phyloP scores from a whole-genome alignment of 2,329 filamentous ascomycete genomes.

The Alternaria novae-zelandiae region DNA sequence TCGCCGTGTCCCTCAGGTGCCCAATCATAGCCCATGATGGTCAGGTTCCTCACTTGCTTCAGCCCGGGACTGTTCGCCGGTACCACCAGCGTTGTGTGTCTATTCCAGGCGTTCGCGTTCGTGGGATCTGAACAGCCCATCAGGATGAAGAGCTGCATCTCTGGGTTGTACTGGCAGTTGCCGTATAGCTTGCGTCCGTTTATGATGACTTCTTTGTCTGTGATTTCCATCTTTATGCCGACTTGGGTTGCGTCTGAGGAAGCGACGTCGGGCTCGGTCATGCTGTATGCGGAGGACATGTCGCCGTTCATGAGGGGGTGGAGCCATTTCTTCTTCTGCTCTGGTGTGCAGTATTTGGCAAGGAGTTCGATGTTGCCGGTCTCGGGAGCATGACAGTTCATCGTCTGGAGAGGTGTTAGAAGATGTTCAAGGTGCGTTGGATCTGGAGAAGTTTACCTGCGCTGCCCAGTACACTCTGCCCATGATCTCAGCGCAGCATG shows the following conservation, averaged over 20 bases:
- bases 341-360: conserved; percentile 59
- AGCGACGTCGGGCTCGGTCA: conserved; percentile 60
- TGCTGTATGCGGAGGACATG: conserved; percentile 58
- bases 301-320: conserved; percentile 57
- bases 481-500: conserved; percentile 56
- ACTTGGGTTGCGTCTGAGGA: conserved; percentile 60
- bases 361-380: conserved; percentile 62
- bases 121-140: conserved; percentile 51
- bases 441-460: conserved; percentile 31
- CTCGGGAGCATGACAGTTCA: conserved; percentile 57
- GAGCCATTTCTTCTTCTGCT: conserved; percentile 59
- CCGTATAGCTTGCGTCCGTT: conserved; percentile 53
- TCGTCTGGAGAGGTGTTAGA: conserved; percentile 39
- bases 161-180: conserved; percentile 49
- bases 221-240: conserved; percentile 45
- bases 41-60: conserved; percentile 49
- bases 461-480: conserved; percentile 55
- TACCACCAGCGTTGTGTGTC: conserved; percentile 51
- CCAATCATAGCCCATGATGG: conserved; percentile 53
- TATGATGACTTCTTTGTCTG: conserved; percentile 49
- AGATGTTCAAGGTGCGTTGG: neutral
- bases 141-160: conserved; percentile 45
- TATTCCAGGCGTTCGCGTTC: conserved; percentile 50
- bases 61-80: conserved; percentile 49
- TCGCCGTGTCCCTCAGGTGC: conserved; percentile 53